Conservation (phyloP, 352 stramenopile genomes). For the Saprolegnia parasitica region DNA sequence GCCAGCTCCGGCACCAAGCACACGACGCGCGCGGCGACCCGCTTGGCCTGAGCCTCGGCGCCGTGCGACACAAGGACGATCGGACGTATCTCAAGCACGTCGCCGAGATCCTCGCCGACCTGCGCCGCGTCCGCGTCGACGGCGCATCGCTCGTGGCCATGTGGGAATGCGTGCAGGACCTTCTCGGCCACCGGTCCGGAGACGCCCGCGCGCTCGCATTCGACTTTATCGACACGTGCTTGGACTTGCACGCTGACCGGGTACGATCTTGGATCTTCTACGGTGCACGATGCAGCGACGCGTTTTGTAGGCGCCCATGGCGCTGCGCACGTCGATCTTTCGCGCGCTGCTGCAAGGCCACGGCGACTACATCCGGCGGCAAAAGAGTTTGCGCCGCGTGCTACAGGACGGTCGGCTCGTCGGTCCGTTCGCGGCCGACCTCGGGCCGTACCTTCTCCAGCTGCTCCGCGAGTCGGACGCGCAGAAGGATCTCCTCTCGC, state of each 20-base stretch:
- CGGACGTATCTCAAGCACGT: conserved; percentile 7
- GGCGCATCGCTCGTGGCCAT: conserved; percentile 43
- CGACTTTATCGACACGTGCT: conserved; percentile 63
- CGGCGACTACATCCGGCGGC: conserved; percentile 54
- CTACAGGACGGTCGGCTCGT: conserved; percentile 60
- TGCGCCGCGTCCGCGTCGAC: conserved; percentile 16
- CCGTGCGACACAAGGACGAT: neutral
- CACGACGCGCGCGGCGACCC: neutral
- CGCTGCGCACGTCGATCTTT: conserved; percentile 3
- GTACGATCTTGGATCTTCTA: conserved; percentile 51
- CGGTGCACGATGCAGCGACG: neutral
- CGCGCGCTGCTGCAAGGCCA: conserved; percentile 35
- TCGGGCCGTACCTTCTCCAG: conserved; percentile 70
- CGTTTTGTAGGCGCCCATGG: neutral
- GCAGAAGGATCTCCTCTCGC: conserved; percentile 60
- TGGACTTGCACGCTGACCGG: conserved; percentile 52
- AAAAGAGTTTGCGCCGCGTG: conserved; percentile 59
- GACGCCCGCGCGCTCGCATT: conserved; percentile 68
- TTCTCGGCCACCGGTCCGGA: conserved; percentile 66
- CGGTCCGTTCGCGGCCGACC: conserved; percentile 59
- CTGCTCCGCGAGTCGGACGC: conserved; percentile 75
- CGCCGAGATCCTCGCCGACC: neutral
- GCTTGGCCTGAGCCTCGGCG: neutral
- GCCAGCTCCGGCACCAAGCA: neutral
- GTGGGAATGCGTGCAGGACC: conserved; percentile 57